Evolutionary conservation across 768 basidiomycete genomes (phyloP).

Genomic region (Mycena alexandri): DNA sequence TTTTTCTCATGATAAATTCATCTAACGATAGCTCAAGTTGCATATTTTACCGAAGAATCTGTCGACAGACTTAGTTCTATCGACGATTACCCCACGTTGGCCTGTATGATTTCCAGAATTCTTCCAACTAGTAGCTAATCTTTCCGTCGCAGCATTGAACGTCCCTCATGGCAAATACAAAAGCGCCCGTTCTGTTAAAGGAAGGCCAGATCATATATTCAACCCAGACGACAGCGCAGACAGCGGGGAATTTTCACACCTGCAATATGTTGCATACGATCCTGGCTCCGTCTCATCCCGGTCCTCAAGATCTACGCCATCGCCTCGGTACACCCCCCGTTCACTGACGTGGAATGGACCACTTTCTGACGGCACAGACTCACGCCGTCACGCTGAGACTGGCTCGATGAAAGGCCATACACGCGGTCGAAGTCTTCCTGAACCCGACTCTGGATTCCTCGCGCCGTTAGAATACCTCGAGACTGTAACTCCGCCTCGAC

Average conservation of each 20-base stretch:
- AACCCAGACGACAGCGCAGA: conserved; percentile 54
- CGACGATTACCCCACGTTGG: conserved; percentile 67
- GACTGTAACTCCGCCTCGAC: conserved; percentile 70
- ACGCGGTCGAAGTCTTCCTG: conserved; percentile 33
- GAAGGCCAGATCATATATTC: conserved; percentile 65
- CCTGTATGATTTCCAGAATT: conserved; percentile 39
- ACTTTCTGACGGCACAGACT: conserved; percentile 46
- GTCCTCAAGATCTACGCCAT: conserved; percentile 34
- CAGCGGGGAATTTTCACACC: conserved; percentile 51
- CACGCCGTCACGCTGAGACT: conserved; percentile 52
- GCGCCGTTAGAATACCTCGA: conserved; percentile 80
- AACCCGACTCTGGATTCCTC: conserved; percentile 47
- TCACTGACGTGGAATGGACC: conserved; percentile 32
- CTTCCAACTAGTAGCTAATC: conserved; percentile 15
- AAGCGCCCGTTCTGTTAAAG: conserved; percentile 77
- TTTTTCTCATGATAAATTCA: conserved; percentile 39
- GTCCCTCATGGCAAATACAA: conserved; percentile 79
- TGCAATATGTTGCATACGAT: conserved; percentile 62
- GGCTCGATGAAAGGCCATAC: conserved; percentile 18
- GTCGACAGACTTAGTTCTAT: conserved; percentile 70
- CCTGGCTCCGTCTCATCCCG: conserved; percentile 43
- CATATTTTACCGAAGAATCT: conserved; percentile 83
- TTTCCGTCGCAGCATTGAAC: conserved; percentile 54
- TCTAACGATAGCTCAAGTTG: conserved; percentile 60
- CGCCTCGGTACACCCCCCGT: conserved; percentile 32